These are phyloP conservation scores for Monilinia aucupariae DNA, from an alignment of 2,329 filamentous ascomycete genomes.

Conservation along the genomic window DNA sequence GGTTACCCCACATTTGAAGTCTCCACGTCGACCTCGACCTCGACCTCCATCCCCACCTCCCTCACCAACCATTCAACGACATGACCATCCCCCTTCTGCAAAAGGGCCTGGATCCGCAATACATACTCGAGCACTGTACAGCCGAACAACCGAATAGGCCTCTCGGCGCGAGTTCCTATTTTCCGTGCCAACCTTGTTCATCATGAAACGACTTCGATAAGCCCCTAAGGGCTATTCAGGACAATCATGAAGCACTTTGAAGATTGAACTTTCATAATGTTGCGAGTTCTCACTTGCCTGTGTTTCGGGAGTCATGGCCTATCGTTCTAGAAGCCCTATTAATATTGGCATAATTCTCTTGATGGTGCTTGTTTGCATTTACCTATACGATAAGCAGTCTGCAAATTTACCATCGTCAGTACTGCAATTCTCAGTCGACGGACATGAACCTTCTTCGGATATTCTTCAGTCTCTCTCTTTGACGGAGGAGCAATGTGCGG, in stretches of 20 bases:
- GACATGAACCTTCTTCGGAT: not conserved
- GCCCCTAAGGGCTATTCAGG: too few relatives aligned
- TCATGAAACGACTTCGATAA: constrained; percentile 1
- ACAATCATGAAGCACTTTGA: not conserved
- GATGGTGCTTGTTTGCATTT: not conserved
- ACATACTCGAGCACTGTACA: too few relatives aligned
- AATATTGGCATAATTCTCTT: not conserved
- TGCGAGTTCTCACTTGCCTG: not conserved
- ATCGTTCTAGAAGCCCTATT: not conserved
- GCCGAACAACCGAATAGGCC: constrained; percentile 1
- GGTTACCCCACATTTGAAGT: too few relatives aligned
- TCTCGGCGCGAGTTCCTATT: constrained; percentile 13
- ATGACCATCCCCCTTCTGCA: too few relatives aligned
- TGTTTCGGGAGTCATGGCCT: constrained; percentile 1
- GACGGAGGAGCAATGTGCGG: constrained; percentile 40
- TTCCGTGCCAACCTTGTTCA: constrained; percentile 8
- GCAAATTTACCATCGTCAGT: not conserved
- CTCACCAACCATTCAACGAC: too few relatives aligned
- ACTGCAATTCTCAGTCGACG: not conserved
- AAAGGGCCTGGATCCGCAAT: too few relatives aligned
- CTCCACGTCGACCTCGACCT: too few relatives aligned
- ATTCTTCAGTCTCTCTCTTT: constrained; percentile 30
- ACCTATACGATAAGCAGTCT: not conserved
- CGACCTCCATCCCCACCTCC: too few relatives aligned
- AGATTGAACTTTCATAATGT: not conserved